Conservation (phyloP, 108 stramenopile genomes). For the Skeletonema menzelii region DNA sequence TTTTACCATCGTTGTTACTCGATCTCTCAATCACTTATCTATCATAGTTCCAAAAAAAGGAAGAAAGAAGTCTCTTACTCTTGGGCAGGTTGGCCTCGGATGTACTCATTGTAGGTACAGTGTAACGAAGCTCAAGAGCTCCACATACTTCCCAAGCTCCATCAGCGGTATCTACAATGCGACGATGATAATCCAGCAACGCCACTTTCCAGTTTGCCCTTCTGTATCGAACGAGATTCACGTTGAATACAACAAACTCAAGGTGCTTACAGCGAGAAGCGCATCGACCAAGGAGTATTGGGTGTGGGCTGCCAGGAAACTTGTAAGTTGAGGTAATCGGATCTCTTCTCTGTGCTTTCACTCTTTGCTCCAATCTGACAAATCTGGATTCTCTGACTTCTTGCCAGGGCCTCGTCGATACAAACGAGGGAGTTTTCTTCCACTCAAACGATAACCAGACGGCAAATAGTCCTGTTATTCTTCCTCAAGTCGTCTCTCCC, state of each 20-base stretch:
- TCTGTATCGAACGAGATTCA: conserved; percentile 59
- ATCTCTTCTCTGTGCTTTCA: too few relatives aligned
- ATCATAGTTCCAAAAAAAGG: conserved; percentile 66
- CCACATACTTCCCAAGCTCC: conserved; percentile 37
- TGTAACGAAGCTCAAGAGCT: conserved; percentile 34
- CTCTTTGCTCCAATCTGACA: neutral
- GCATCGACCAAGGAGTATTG: conserved; percentile 50
- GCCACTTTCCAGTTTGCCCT: conserved; percentile 56
- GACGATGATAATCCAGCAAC: conserved; percentile 49
- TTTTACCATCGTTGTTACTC: neutral
- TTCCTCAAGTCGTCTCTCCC: neutral
- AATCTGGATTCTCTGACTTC: neutral
- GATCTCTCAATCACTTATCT: neutral
- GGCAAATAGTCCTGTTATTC: neutral
- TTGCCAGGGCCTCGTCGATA: conserved; percentile 31
- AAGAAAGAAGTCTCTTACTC: conserved; percentile 70
- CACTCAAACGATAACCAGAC: conserved; percentile 5
- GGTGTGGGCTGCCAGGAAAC: conserved; percentile 37
- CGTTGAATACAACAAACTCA: conserved; percentile 38
- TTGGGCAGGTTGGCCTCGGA: conserved; percentile 86
- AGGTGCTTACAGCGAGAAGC: conserved; percentile 35
- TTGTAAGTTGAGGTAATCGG: conserved; percentile 22
- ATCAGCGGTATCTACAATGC: conserved; percentile 46
- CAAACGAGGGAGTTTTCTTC: conserved; percentile 37
- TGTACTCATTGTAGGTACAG: conserved; percentile 68